Conservation (phyloP, 176 grass and related monocot genomes). For the Oryza meyeriana region DNA sequence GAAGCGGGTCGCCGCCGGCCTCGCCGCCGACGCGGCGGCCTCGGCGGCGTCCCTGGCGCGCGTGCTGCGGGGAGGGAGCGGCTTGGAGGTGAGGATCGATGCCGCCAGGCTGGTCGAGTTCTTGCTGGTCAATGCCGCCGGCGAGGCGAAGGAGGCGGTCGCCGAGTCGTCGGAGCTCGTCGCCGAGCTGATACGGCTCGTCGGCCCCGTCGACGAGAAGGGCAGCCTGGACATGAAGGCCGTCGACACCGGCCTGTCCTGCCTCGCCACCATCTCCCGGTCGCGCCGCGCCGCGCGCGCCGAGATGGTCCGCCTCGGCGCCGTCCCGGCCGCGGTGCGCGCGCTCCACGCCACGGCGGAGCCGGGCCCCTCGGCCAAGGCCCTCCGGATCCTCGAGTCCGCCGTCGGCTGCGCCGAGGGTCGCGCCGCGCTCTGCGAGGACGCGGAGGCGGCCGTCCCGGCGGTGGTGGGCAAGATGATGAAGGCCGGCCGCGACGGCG, state of each 20-base stretch:
- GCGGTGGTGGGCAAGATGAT: slow-evolving; percentile 67
- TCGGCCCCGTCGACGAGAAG: slow-evolving; percentile 56
- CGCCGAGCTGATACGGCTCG: slow-evolving; percentile 57
- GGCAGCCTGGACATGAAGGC: slow-evolving; percentile 39
- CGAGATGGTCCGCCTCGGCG: slow-evolving; percentile 52
- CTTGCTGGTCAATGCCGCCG: slow-evolving; percentile 32
- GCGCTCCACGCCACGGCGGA: slow-evolving; percentile 40
- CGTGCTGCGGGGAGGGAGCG: slow-evolving; percentile 38
- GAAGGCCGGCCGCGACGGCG: slow-evolving; percentile 67
- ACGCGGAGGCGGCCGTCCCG: slow-evolving; percentile 36
- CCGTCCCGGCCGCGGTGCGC: slow-evolving; percentile 42
- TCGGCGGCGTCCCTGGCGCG: slow-evolving; percentile 44
- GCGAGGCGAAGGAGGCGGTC: slow-evolving; percentile 13
- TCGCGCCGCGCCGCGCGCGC: slow-evolving; percentile 30
- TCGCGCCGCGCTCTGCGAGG: slow-evolving; percentile 67
- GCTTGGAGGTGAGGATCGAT: slow-evolving; percentile 51
- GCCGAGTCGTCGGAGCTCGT: slow-evolving; percentile 47
- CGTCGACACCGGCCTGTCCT: slow-evolving; percentile 44
- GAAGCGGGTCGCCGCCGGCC: slow-evolving; percentile 35
- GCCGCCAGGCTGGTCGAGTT: slow-evolving; percentile 51
- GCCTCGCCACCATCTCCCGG: slow-evolving; percentile 36
- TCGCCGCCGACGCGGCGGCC: slow-evolving; percentile 38
- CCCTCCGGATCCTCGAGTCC: slow-evolving; percentile 57
- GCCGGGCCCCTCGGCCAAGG: slow-evolving; percentile 17
- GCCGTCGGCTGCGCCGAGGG: slow-evolving; percentile 74